Percentiles rank a stretch among this genome's conserved stretches.
These are phyloP conservation scores for Leptographium flavum DNA, from an alignment of 2,329 filamentous ascomycete genomes.

Conservation along the genomic window DNA sequence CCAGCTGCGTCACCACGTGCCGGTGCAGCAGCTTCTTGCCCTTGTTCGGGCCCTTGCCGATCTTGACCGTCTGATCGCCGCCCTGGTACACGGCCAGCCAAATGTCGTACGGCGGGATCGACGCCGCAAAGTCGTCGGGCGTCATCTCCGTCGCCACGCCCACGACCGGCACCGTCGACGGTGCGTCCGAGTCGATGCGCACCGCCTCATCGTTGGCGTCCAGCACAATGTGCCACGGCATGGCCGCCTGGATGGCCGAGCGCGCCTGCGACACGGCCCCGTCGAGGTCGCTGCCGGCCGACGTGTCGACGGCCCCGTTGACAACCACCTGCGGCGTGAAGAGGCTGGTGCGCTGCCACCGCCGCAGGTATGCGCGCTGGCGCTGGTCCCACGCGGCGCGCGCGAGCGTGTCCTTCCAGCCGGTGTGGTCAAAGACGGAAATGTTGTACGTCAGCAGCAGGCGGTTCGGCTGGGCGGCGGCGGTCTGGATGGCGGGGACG, in stretches of 20 bases:
- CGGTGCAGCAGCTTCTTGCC: slow-evolving; percentile 20
- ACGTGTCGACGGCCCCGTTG: slow-evolving; percentile 16
- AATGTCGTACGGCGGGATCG: slow-evolving; percentile 3
- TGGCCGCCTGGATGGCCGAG: neutral
- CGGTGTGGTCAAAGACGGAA: slow-evolving; percentile 20
- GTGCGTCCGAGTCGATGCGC: slow-evolving; percentile 12
- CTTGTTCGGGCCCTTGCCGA: slow-evolving; percentile 20
- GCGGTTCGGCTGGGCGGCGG: slow-evolving; percentile 15
- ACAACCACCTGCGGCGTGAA: slow-evolving; percentile 20
- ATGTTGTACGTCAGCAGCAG: slow-evolving; percentile 21
- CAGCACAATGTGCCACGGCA: slow-evolving; percentile 14
- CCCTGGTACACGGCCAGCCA: slow-evolving; percentile 13
- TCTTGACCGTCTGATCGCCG: slow-evolving; percentile 16
- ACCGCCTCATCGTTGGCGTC: slow-evolving; percentile 15
- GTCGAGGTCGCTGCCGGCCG: slow-evolving; percentile 13
- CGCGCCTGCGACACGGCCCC: slow-evolving; percentile 10
- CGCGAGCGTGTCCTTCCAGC: slow-evolving; percentile 20
- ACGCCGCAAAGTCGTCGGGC: neutral
- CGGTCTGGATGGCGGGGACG: slow-evolving; percentile 17
- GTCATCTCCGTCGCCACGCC: neutral
- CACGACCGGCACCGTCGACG: too few species aligned
- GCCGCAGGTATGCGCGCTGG: slow-evolving; percentile 19
- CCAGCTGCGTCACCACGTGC: slow-evolving; percentile 17
- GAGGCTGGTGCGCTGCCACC: slow-evolving; percentile 17
- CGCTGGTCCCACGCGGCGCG: slow-evolving; percentile 17